Conservation (phyloP, 805 yeast genomes). For the Barnettozyma vustinii region DNA sequence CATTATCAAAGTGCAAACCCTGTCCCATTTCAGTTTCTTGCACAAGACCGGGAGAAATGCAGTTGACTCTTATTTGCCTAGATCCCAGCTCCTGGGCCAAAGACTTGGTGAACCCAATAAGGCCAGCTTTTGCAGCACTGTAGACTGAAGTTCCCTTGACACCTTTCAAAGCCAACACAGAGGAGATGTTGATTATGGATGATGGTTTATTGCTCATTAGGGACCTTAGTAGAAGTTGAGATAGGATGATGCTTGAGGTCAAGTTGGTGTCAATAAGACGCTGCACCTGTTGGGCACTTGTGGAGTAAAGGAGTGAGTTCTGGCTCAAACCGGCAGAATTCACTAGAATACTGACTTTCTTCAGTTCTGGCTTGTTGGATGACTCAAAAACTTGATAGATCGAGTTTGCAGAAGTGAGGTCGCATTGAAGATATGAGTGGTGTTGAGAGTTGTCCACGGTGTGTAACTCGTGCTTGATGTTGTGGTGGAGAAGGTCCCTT, state of each 20-base stretch:
- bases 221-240: conserved; percentile 45
- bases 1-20: conserved; percentile 17
- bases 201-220: conserved; percentile 39
- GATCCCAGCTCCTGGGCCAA: conserved; percentile 56
- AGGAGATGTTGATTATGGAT: conserved; percentile 58
- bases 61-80: conserved; percentile 52
- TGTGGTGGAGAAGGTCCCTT: conserved; percentile 29
- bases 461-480: conserved; percentile 13
- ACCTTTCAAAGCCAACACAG: conserved; percentile 49
- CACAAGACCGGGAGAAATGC: conserved; percentile 63
- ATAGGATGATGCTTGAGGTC: conserved; percentile 52
- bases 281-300: conserved; percentile 37
- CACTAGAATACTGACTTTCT: conserved; percentile 25
- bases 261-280: conserved; percentile 51
- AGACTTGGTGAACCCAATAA: conserved; percentile 54
- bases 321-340: conserved; percentile 59
- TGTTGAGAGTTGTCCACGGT: conserved; percentile 10
- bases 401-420: conserved; percentile 12
- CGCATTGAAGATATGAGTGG: conserved; percentile 17
- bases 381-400: conserved; percentile 9
- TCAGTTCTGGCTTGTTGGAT: conserved; percentile 6
- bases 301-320: conserved; percentile 41
- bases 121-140: conserved; percentile 66
- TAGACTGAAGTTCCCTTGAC: conserved; percentile 59
- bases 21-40: conserved; percentile 57